Conservation (phyloP, 768 basidiomycete genomes). For the Leucocoprinus leucothites region DNA sequence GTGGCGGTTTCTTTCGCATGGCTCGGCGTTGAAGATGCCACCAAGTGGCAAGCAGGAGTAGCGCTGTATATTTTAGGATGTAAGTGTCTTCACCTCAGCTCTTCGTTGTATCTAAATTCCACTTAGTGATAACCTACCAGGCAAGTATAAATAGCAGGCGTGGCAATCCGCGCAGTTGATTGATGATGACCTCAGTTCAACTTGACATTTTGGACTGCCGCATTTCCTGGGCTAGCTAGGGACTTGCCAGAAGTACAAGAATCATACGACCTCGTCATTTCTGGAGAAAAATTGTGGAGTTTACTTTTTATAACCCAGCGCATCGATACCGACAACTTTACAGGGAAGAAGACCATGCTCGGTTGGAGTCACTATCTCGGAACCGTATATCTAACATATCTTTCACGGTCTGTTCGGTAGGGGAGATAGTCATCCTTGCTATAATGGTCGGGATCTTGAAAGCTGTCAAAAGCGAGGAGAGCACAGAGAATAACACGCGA, state of each 20-base stretch:
- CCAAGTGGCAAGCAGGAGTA: constrained; percentile 60
- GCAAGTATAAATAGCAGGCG: constrained; percentile 22
- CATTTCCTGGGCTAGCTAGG: constrained; percentile 72
- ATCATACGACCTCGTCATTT: constrained; percentile 38
- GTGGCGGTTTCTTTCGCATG: constrained; percentile 73
- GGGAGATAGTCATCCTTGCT: constrained; percentile 66
- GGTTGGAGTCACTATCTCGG: constrained; percentile 59
- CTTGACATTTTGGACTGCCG: constrained; percentile 81
- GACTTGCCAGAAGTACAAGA: constrained; percentile 67
- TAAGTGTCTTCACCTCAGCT: constrained; percentile 28
- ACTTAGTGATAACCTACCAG: constrained; percentile 69
- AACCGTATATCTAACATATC: constrained; percentile 77
- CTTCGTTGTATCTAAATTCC: constrained; percentile 10
- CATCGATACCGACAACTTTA: constrained; percentile 20
- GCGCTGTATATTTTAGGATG: constrained; percentile 63
- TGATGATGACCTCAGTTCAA: constrained; percentile 40
- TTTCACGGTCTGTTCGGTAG: constrained; percentile 64
- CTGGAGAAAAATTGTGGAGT: constrained; percentile 46
- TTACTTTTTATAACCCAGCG: background rate
- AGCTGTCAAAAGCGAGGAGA: constrained; percentile 56
- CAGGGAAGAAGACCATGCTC: constrained; percentile 43
- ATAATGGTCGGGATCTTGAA: constrained; percentile 77
- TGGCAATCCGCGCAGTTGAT: background rate
- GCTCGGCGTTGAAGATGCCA: constrained; percentile 67
- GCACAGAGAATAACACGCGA: constrained; percentile 69